A percentile compares a stretch with the other conserved stretches of the same genome.
phyloP scores from a whole-genome alignment of 345 rosid species.

The Luvunga scandens region DNA sequence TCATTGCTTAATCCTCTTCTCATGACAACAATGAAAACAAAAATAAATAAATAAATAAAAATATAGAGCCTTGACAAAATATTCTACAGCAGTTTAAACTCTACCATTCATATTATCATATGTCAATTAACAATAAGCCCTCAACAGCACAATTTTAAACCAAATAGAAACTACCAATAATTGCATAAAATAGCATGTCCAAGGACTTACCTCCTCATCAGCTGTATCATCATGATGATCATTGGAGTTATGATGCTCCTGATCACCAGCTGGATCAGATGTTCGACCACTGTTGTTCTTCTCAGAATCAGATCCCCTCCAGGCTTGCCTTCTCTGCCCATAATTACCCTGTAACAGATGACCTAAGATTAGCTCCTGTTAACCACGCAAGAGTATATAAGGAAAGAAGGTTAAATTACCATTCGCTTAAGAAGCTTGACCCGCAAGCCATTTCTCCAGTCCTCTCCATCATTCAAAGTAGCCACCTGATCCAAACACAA shows the following conservation, averaged over 20 bases:
- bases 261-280: conserved; percentile 46
- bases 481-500: conserved; percentile 56
- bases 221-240: conserved; percentile 55
- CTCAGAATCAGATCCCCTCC: conserved; percentile 57
- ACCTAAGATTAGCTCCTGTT: conserved; percentile 8
- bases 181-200: neutral
- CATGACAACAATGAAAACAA: neutral
- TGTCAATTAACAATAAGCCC: neutral
- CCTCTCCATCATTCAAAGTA: conserved; percentile 69
- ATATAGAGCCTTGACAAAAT: neutral
- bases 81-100: neutral
- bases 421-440: conserved; percentile 71
- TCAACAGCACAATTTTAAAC: neutral
- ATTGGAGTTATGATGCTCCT: conserved; percentile 40
- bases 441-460: conserved; percentile 93
- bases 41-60: no score
- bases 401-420: conserved; percentile 35
- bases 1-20: neutral
- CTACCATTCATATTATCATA: neutral
- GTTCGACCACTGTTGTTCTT: conserved; percentile 39
- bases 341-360: conserved; percentile 43
- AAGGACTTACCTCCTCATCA: conserved; percentile 56
- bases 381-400: neutral
- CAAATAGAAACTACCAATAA: neutral
- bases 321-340: conserved; percentile 56